Base-by-base conservation (phyloP, 257 asterid species). In the Solanum dulcamara region DNA sequence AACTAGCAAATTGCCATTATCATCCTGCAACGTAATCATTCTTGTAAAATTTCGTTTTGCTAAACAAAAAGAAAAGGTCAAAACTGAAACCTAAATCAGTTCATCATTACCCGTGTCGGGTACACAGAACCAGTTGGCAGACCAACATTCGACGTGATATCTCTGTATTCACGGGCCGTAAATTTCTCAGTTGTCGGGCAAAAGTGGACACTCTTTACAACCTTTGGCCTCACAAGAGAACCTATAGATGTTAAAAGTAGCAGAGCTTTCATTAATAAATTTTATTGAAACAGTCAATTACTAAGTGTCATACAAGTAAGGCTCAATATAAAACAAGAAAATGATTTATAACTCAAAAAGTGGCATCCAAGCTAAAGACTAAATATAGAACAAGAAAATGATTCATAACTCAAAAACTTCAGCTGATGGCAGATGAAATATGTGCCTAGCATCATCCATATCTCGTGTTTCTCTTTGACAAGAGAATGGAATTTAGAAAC, bases 201-300 rank as follows among this genome's bases (percentile, higher is more conserved):
- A 91, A 93, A 96, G 86, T 94, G 99, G 84, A 94, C 98, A 40
- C 98, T 96, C 91, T 96, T 96, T 84, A 96, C 98, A 88, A 96
- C 99, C 92, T 96, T 96, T 84, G 99, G 98, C 93, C 99, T 93
- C 83, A 96, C 99, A 88, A 96, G 98, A 85, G 99, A 96, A 93
- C 98, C 99, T 96, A 84, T 81, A 82, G 3, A 11, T 37, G 37
- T 32, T 86, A 86, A 28, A 35, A 86, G 66, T 42, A 74, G 62
- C 10, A 28, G 17, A 28, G 17, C 68, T 81, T 14, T 24, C 57
- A 57, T 35, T 38, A 42, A 72, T 55, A 68, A 10, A 11, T 67
- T 66, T 70, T 48, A 85, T 28, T 84, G 62, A 67, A 83, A 83
- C 40, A 13, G n/a, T 71, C 81, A 80, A 87, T 81, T 87, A 44